Percentiles rank a stretch among this genome's conserved stretches.
phyloP scores from a whole-genome alignment of 352 stramenopile genomes.

The Globisporangium polare region DNA sequence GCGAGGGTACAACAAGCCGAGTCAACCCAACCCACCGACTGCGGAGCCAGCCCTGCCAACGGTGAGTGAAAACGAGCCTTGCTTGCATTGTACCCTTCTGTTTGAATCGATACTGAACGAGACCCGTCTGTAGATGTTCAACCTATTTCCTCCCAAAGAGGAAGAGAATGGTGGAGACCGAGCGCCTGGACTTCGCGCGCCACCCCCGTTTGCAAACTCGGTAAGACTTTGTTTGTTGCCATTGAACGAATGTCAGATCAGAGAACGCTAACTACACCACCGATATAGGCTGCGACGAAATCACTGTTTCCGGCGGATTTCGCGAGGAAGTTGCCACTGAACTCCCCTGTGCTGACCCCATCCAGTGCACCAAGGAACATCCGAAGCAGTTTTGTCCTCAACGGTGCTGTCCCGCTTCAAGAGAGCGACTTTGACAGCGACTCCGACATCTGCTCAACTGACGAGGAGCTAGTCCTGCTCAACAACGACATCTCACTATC shows the following conservation, averaged over 20 bases:
- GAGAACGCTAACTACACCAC: neutral
- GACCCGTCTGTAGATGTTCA: neutral
- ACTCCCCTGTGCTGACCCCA: constrained; percentile 8
- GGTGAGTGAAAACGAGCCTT: neutral
- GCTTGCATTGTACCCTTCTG: neutral
- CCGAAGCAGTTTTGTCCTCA: constrained; percentile 6
- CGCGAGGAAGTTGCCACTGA: constrained; percentile 8
- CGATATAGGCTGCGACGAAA: neutral
- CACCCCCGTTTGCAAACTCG: constrained; percentile 3
- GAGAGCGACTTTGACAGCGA: constrained; percentile 14
- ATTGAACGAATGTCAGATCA: neutral
- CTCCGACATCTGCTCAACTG: constrained; percentile 39
- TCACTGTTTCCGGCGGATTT: constrained; percentile 3
- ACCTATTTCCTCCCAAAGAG: neutral
- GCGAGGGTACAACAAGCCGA: constrained; percentile 3
- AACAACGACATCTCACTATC: constrained; percentile 61
- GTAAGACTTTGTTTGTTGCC: neutral
- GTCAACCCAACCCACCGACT: neutral
- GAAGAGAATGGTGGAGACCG: neutral
- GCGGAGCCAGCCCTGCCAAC: constrained; percentile 7
- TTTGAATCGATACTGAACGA: neutral
- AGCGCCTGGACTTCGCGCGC: neutral
- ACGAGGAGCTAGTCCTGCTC: constrained; percentile 54
- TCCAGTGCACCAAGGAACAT: neutral
- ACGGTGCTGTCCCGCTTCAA: neutral